Percentiles rank a stretch among this genome's conserved stretches.
Conservation (phyloP, 106 monocot species). For the Xerophyta viscosa region DNA sequence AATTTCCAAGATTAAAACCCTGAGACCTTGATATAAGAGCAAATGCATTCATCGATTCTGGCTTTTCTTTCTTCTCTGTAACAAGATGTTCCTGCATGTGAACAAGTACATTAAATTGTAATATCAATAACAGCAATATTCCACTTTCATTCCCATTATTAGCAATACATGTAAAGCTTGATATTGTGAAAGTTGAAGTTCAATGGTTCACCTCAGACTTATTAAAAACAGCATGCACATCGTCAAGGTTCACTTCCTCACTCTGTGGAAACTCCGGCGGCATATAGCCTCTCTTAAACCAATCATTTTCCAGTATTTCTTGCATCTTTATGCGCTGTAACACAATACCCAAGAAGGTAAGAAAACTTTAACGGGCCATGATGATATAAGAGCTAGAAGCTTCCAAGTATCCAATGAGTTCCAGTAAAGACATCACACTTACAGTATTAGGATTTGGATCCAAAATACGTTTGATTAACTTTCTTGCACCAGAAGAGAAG, state of each 20-base stretch:
- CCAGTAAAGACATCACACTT: slow-evolving; percentile 19
- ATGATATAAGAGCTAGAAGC: too few species aligned
- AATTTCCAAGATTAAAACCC: slow-evolving; percentile 79
- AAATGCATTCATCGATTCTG: slow-evolving; percentile 92
- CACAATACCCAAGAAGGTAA: neutral
- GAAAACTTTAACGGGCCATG: too few species aligned
- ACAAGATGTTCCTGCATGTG: slow-evolving; percentile 62
- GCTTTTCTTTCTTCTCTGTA: slow-evolving; percentile 76
- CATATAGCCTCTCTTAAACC: slow-evolving; percentile 83
- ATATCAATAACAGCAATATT: too few species aligned
- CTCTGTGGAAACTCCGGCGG: slow-evolving; percentile 48
- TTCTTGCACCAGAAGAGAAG: slow-evolving; percentile 75
- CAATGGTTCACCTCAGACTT: slow-evolving; percentile 48
- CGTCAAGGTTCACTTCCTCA: slow-evolving; percentile 64
- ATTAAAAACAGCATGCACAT: slow-evolving; percentile 82
- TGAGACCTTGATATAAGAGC: slow-evolving; percentile 77
- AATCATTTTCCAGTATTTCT: slow-evolving; percentile 70
- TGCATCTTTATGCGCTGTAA: slow-evolving; percentile 68
- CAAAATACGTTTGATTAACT: slow-evolving; percentile 67
- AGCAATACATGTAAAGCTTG: too few species aligned
- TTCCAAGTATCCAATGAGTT: too few species aligned
- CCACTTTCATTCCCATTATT: too few species aligned
- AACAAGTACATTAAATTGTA: too few species aligned
- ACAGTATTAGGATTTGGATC: slow-evolving; percentile 76
- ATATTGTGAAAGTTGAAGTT: neutral